These are phyloP conservation scores for Salix purpurea DNA, from an alignment of 345 rosid genomes.

Conservation along the genomic window DNA sequence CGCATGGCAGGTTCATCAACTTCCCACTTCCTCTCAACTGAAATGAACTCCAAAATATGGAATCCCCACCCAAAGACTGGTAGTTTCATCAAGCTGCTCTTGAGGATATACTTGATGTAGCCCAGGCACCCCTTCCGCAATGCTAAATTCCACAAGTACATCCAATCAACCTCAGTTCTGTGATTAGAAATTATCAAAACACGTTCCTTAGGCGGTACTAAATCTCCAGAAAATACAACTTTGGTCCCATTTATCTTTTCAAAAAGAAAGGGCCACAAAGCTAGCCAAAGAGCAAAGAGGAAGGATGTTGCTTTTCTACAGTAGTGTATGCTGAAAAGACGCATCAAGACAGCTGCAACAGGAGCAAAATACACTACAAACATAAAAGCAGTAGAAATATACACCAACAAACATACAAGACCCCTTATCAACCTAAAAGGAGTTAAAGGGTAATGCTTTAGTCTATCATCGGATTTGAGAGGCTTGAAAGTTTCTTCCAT, in stretches of 20 bases:
- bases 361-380: constrained; percentile 62
- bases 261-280: constrained; percentile 81
- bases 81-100: constrained; percentile 76
- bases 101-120: constrained; percentile 66
- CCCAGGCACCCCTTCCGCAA: constrained; percentile 72
- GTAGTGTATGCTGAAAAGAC: constrained; percentile 45
- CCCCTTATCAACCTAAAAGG: constrained; percentile 62
- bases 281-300: constrained; percentile 64
- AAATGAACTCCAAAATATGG: constrained; percentile 74
- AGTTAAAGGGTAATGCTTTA: constrained; percentile 56
- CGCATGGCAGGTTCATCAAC: constrained; percentile 56
- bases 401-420: constrained; percentile 53
- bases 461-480: constrained; percentile 32
- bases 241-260: constrained; percentile 69
- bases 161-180: constrained; percentile 95
- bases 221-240: constrained; percentile 65
- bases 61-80: constrained; percentile 89
- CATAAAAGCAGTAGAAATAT: constrained; percentile 63
- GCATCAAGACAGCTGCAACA: constrained; percentile 31
- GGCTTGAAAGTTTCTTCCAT: constrained; percentile 45
- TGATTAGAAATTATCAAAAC: constrained; percentile 68
- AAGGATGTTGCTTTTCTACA: constrained; percentile 53
- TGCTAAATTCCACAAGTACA: constrained; percentile 85
- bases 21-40: constrained; percentile 86
- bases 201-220: constrained; percentile 47